Percentiles rank a stretch among this genome's conserved stretches.
Evolutionary conservation across 176 grass and related monocot species (phyloP).

Genomic region (Cenchrus fungigraminus): DNA sequence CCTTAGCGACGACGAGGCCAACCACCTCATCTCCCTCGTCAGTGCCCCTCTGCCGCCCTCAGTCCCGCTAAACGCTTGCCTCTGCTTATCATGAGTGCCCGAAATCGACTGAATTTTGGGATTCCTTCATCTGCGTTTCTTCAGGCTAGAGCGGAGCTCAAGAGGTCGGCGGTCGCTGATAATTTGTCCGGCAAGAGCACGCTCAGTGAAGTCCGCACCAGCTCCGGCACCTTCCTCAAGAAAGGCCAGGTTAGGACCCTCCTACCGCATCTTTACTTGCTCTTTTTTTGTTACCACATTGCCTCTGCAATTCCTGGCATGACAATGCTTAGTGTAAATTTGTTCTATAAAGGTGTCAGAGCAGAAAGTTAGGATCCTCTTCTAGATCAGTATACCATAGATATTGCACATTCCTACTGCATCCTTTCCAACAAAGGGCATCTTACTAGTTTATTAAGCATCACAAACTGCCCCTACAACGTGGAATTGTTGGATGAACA

Average conservation of each 20-base stretch:
- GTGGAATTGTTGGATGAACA: not conserved
- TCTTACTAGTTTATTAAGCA: not conserved
- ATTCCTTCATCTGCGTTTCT: not conserved
- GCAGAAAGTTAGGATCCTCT: not conserved
- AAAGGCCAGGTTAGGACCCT: slow-evolving; percentile 70
- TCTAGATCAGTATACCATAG: not conserved
- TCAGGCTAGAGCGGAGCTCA: slow-evolving; percentile 87
- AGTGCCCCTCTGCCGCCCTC: slow-evolving; percentile 27
- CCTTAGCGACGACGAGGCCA: slow-evolving; percentile 82
- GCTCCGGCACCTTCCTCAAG: slow-evolving; percentile 76
- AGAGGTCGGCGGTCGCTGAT: slow-evolving; percentile 80
- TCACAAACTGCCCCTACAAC: not conserved
- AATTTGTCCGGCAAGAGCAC: slow-evolving; percentile 77
- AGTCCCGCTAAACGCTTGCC: not conserved
- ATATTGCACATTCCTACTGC: not conserved
- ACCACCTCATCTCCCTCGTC: slow-evolving; percentile 88
- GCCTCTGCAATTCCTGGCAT: not conserved
- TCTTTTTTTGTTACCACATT: not conserved
- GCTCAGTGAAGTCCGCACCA: slow-evolving; percentile 78
- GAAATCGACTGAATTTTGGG: not conserved
- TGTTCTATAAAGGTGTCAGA: not conserved
- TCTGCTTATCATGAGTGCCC: not conserved
- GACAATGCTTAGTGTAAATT: not conserved
- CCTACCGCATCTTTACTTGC: not conserved
- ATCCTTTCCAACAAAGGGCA: not conserved